Base-by-base conservation (phyloP, 2,329 filamentous ascomycete genomes). In the Ophiocordyceps australis region DNA sequence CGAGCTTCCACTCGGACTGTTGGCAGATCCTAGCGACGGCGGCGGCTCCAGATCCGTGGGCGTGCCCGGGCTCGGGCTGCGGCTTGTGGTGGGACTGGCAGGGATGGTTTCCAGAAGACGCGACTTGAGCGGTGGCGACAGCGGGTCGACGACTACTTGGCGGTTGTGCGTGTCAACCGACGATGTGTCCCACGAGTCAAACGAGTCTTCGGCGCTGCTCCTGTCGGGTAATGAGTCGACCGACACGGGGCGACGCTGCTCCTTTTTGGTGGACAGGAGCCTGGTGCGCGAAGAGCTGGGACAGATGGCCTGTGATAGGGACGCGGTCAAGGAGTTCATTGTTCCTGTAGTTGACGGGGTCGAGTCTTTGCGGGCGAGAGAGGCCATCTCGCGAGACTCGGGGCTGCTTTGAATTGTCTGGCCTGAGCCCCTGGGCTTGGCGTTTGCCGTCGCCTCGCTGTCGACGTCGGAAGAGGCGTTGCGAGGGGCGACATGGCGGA, bases 121-220 rank as follows among this genome's bases (percentile, higher is more conserved):
- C 18, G 52, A 44, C 30, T 55, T 52, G n/a, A 54, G 38, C 28
- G 55, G 40, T 23, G 54, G 54, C 10, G 54, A 53, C 14, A 58
- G 55, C 9, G 56, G 49, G 27, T 62, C 63, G 26, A 68, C 40
- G 2, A 71, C 61, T 3, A 61, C 59, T 36, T 73, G 65, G 16
- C 68, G 61, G 35, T 61, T 65, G 34, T 73, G 65, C 3, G 64
- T 50, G 36, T 75, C 73, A 3, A 80, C 70, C 1, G 59, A 57
- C 1, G 73, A 77, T 0, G 73, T 79, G 39, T 82, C 75, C 77
- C 77, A 82, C 3, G 64, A 71, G 38, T 81, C 76, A 38, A 82
- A 81, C 2, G 67, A 65, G 32, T 77, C 72, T n/a, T 65, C 62
- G 10, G 43, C 38, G 19, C 49, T 50, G 20, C 46, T 47, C 11